These are phyloP conservation scores for Byssothecium circinans DNA, from an alignment of 2,329 filamentous ascomycete genomes.

Conservation along the genomic window DNA sequence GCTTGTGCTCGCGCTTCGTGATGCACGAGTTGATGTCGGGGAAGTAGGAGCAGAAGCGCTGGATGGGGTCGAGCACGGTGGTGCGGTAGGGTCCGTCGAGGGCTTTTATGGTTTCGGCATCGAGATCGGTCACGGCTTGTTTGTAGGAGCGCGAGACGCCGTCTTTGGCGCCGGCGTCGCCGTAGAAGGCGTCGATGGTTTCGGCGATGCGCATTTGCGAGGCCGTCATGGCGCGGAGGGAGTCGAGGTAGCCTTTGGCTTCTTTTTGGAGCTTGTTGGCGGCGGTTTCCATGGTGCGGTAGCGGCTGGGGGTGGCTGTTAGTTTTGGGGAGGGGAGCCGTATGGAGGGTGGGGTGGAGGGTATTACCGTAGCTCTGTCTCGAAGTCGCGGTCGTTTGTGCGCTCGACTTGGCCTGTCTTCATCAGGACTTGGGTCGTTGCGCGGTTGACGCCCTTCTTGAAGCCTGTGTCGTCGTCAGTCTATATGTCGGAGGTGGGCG, in stretches of 20 bases:
- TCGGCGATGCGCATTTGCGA: slow-evolving; percentile 99
- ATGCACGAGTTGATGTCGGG: slow-evolving; percentile 99
- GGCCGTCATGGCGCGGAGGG: slow-evolving; percentile 95
- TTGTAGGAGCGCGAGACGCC: slow-evolving; percentile 97
- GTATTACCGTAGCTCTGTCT: slow-evolving; percentile 84
- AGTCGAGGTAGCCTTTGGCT: slow-evolving; percentile 96
- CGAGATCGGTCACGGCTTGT: slow-evolving; percentile 95
- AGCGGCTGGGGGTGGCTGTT: slow-evolving; percentile 63
- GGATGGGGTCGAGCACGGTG: slow-evolving; percentile 94
- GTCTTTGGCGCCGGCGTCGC: slow-evolving; percentile 90
- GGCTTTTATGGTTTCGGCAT: slow-evolving; percentile 97
- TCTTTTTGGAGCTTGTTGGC: slow-evolving; percentile 93
- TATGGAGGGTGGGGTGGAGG: slow-evolving; percentile 1
- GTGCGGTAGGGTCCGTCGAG: slow-evolving; percentile 93
- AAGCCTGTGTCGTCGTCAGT: slow-evolving; percentile 60
- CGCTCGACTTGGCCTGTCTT: slow-evolving; percentile 98
- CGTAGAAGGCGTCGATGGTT: slow-evolving; percentile 99
- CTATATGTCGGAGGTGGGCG: slow-evolving; percentile 1
- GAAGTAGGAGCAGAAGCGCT: slow-evolving; percentile 96
- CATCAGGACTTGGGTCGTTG: slow-evolving; percentile 99
- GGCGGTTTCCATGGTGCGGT: slow-evolving; percentile 95
- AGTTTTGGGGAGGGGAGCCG: slow-evolving; percentile 1
- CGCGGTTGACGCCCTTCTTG: slow-evolving; percentile 97
- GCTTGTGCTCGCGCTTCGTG: slow-evolving; percentile 98
- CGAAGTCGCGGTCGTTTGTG: slow-evolving; percentile 97